A percentile compares a stretch with the other conserved stretches of the same genome.
Conservation (phyloP, 2,329 filamentous ascomycete species). For the Exophiala xenobiotica region DNA sequence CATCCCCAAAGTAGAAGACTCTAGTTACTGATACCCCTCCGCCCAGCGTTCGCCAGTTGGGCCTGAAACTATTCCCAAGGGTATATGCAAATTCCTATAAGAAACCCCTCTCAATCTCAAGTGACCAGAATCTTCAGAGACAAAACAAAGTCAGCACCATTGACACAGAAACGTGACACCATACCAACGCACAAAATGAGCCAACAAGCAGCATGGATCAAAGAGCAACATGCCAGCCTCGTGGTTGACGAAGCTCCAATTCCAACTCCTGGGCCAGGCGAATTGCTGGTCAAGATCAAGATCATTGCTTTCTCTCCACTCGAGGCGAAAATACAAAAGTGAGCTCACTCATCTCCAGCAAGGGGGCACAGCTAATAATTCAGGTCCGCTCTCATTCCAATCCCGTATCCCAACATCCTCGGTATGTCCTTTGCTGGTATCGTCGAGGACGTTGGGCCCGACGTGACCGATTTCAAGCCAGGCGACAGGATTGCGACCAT, state of each 20-base stretch:
- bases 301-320: conserved; percentile 26
- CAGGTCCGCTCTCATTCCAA: conserved; percentile 3
- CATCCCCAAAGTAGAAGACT: too few relatives aligned
- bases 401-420: conserved; percentile 24
- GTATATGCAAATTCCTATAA: too few relatives aligned
- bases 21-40: too few relatives aligned
- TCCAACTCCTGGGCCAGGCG: conserved; percentile 9
- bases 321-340: conserved; percentile 28
- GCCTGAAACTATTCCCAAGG: too few relatives aligned
- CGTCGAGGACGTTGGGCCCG: conserved; percentile 18
- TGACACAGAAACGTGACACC: not conserved
- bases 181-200: conserved; percentile 6
- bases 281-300: conserved; percentile 23
- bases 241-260: conserved; percentile 4
- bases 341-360: not conserved
- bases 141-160: not conserved
- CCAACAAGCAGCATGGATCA: conserved; percentile 14
- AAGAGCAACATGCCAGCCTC: conserved; percentile 5
- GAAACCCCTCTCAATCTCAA: too few relatives aligned
- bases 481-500: conserved; percentile 23
- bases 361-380: not conserved
- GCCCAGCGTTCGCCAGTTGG: too few relatives aligned
- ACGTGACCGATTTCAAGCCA: conserved; percentile 12
- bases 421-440: conserved; percentile 24
- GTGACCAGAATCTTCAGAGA: too few relatives aligned